Percentiles rank a stretch among this genome's conserved stretches.
phyloP scores from a whole-genome alignment of 306 rosid genomes.

The Acacia crassicarpa region DNA sequence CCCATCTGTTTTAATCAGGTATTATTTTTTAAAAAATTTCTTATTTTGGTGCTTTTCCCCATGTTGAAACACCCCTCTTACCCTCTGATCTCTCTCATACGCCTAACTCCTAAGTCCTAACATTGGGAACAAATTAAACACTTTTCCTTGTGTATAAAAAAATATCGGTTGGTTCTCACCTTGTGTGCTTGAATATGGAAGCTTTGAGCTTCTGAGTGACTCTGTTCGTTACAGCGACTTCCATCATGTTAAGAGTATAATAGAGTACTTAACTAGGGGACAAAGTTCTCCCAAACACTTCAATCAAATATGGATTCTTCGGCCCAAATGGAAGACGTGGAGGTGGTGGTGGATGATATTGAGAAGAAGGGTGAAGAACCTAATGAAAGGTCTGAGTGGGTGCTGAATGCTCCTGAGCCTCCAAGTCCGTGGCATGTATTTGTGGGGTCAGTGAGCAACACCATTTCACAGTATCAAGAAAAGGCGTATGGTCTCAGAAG shows the following conservation, averaged over 20 bases:
- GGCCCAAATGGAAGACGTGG: background rate
- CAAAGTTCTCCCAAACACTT: slow-evolving; percentile 58
- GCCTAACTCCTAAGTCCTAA: background rate
- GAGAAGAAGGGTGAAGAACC: slow-evolving; percentile 26
- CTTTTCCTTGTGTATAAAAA: background rate
- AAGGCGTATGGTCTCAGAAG: background rate
- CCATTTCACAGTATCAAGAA: slow-evolving; percentile 7
- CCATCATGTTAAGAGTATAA: background rate
- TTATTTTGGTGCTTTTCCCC: too few species aligned
- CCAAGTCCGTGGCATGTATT: slow-evolving; percentile 35
- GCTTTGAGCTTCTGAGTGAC: background rate
- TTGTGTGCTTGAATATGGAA: background rate
- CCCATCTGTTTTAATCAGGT: too few species aligned
- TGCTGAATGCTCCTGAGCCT: slow-evolving; percentile 47
- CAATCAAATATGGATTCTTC: slow-evolving; percentile 42
- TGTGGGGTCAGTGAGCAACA: slow-evolving; percentile 6
- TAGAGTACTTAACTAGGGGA: background rate
- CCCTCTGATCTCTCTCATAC: background rate
- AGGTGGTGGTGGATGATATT: slow-evolving; percentile 1
- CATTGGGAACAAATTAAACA: background rate
- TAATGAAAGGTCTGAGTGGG: slow-evolving; percentile 41
- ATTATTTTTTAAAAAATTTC: too few species aligned
- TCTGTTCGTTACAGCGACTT: background rate
- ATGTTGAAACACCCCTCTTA: background rate
- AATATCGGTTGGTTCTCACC: background rate